phyloP scores from a whole-genome alignment of 768 basidiomycete genomes.

The Naganishia friedmannii region DNA sequence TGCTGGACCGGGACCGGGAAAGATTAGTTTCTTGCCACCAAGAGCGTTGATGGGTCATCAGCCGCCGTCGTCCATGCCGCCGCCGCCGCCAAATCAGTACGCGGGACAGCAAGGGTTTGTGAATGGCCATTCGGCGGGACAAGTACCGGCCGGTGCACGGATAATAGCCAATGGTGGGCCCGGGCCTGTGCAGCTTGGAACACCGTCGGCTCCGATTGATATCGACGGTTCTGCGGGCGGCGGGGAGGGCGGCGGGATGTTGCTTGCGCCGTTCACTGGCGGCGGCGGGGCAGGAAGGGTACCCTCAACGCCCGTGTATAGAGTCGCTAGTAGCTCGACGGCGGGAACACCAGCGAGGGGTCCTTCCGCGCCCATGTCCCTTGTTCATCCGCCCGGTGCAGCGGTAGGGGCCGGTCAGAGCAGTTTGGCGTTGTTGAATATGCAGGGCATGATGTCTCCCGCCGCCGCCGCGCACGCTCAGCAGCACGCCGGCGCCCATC shows the following conservation, averaged over 20 bases:
- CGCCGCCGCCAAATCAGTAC: neutral
- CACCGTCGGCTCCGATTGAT: slow-evolving; percentile 1
- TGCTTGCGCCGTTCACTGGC: neutral
- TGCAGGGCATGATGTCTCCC: slow-evolving; percentile 22
- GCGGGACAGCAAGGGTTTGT: neutral
- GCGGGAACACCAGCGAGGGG: neutral
- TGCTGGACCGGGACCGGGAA: neutral
- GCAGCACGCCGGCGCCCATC: slow-evolving; percentile 1
- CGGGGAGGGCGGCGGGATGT: neutral
- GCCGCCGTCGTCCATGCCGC: neutral
- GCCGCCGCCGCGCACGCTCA: neutral
- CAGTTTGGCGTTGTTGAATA: slow-evolving; percentile 10
- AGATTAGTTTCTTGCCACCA: neutral
- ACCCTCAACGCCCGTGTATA: slow-evolving; percentile 6
- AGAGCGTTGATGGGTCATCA: neutral
- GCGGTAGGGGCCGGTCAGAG: neutral
- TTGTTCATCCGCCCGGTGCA: neutral
- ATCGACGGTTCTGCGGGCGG: neutral
- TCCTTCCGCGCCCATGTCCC: neutral
- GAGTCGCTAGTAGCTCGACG: neutral
- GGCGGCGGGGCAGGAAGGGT: neutral
- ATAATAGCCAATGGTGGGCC: too few species aligned
- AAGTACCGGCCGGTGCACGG: too few species aligned
- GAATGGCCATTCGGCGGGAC: neutral
- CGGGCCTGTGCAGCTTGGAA: neutral